These are phyloP conservation scores for Penicillium palitans DNA, from an alignment of 2,329 filamentous ascomycete genomes.

Conservation along the genomic window DNA sequence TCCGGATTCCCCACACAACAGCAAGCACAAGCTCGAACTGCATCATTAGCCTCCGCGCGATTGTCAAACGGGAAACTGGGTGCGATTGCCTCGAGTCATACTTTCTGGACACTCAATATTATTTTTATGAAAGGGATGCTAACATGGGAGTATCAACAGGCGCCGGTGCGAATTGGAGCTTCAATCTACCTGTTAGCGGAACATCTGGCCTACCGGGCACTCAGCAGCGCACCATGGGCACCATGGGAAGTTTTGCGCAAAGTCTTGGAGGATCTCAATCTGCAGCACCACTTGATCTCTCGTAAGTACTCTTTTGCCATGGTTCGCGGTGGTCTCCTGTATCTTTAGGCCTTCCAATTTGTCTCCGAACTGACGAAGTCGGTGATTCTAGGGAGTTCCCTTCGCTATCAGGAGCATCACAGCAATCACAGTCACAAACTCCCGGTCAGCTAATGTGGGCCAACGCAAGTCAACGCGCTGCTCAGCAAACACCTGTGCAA, in stretches of 20 bases:
- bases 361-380: constrained; percentile 16
- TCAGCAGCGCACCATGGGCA: constrained; percentile 53
- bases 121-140: constrained; percentile 21
- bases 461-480: constrained; percentile 56
- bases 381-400: constrained; percentile 58
- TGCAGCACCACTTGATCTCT: constrained; percentile 56
- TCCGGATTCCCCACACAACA: constrained; percentile 56
- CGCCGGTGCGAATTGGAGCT: constrained; percentile 58
- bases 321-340: constrained; percentile 2
- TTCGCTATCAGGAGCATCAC: constrained; percentile 58
- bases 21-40: constrained; percentile 49
- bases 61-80: constrained; percentile 58
- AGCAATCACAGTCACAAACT: constrained; percentile 54
- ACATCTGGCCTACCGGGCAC: constrained; percentile 52
- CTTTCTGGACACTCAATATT: not conserved
- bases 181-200: constrained; percentile 56
- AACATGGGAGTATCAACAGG: constrained; percentile 39
- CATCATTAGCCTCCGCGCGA: constrained; percentile 50
- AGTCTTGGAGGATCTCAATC: constrained; percentile 56
- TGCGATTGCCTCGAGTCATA: constrained; percentile 31
- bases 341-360: constrained; percentile 1
- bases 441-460: constrained; percentile 58
- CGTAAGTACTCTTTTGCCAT: constrained; percentile 47
- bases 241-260: constrained; percentile 58
- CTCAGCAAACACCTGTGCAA: constrained; percentile 56